phyloP scores from a whole-genome alignment of 306 rosid genomes.

The Alnus glutinosa region DNA sequence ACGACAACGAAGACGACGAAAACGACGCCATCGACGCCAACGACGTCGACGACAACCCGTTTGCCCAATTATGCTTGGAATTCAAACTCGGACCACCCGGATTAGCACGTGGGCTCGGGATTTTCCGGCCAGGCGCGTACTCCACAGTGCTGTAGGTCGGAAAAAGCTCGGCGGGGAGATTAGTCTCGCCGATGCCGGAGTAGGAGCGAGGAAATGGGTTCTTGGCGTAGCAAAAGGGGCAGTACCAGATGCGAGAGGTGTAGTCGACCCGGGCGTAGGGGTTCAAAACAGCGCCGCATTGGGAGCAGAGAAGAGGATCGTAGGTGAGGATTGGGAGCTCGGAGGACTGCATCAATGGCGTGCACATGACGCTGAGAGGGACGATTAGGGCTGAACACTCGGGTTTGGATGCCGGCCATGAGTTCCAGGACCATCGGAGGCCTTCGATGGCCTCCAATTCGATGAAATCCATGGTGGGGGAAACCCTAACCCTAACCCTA shows the following conservation, averaged over 20 bases:
- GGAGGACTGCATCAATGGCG: conserved; percentile 57
- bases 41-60: conserved; percentile 39
- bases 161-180: conserved; percentile 90
- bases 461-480: conserved; percentile 59
- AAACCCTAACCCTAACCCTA: conserved; percentile 12
- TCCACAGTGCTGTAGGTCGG: conserved; percentile 87
- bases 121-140: conserved; percentile 44
- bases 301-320: conserved; percentile 65
- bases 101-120: conserved; percentile 22
- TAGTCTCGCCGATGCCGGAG: conserved; percentile 66
- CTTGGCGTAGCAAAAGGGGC: conserved; percentile 69
- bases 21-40: conserved; percentile 37
- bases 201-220: conserved; percentile 73
- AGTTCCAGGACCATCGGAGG: conserved; percentile 94
- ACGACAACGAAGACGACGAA: conserved; percentile 27
- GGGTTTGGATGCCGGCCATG: conserved; percentile 71
- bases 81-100: conserved; percentile 23
- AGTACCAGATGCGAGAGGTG: conserved; percentile 82
- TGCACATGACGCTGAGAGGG: conserved; percentile 78
- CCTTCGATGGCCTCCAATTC: conserved; percentile 93
- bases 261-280: conserved; percentile 90
- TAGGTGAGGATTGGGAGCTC: conserved; percentile 81
- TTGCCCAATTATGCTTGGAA: conserved; percentile 32
- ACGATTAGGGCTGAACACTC: conserved; percentile 48
- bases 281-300: conserved; percentile 75